Evolutionary conservation across 495 filamentous ascomycete species (phyloP).

Genomic region (Penicillium herquei): DNA sequence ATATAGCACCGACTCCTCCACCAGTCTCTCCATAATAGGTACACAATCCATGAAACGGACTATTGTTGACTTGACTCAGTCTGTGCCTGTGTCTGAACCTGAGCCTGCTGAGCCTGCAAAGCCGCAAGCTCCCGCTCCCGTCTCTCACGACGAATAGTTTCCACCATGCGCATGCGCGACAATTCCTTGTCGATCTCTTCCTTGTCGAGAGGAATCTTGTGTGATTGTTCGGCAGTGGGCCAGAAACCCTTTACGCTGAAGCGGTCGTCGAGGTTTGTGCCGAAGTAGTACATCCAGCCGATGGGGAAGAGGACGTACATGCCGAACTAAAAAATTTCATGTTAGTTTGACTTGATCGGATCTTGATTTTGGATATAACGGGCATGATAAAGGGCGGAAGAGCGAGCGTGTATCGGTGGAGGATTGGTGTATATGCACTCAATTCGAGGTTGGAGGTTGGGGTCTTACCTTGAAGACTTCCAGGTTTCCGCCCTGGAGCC

Average conservation of each 20-base stretch:
- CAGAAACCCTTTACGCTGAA: conserved; percentile 92
- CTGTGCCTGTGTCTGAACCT: conserved; percentile 35
- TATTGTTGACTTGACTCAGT: conserved; percentile 17
- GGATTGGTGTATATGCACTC: neutral
- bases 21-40: too few relatives aligned
- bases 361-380: neutral
- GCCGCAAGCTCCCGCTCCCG: conserved; percentile 54
- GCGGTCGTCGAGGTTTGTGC: conserved; percentile 91
- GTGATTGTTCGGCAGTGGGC: conserved; percentile 80
- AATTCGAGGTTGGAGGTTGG: neutral
- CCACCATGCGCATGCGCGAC: conserved; percentile 60
- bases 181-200: conserved; percentile 84
- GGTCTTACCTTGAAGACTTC: conserved; percentile 87
- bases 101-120: conserved; percentile 37
- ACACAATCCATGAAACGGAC: neutral
- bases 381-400: too few relatives aligned
- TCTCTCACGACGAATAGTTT: conserved; percentile 43
- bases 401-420: neutral
- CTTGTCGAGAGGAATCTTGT: conserved; percentile 83
- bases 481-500: conserved; percentile 75
- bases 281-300: conserved; percentile 99
- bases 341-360: neutral
- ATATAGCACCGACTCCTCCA: too few relatives aligned
- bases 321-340: conserved; percentile 65
- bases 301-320: conserved; percentile 99